A percentile compares a stretch with the other conserved stretches of the same genome.
Evolutionary conservation across 2,329 filamentous ascomycete species (phyloP).

Genomic region (Cucurbitaria berberidis): DNA sequence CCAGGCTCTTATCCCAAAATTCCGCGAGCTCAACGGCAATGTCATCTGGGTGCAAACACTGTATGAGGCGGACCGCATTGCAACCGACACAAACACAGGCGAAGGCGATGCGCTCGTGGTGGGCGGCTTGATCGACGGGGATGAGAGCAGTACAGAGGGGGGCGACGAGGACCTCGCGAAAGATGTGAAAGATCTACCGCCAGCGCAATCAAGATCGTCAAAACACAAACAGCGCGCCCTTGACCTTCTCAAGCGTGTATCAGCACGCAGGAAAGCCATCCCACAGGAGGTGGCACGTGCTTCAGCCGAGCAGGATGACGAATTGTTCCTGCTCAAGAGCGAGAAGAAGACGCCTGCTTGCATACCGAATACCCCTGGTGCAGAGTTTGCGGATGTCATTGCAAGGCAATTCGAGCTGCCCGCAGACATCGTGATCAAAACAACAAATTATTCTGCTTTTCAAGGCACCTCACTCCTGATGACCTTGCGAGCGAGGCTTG

Average conservation of each 20-base stretch:
- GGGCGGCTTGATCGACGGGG: slow-evolving; percentile 45
- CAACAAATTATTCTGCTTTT: slow-evolving; percentile 89
- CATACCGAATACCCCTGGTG: slow-evolving; percentile 52
- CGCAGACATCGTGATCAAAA: slow-evolving; percentile 65
- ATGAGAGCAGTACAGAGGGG: slow-evolving; percentile 42
- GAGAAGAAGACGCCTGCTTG: slow-evolving; percentile 51
- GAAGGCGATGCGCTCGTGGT: slow-evolving; percentile 55
- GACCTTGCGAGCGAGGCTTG: slow-evolving; percentile 80
- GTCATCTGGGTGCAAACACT: slow-evolving; percentile 86
- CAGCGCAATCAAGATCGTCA: slow-evolving; percentile 41
- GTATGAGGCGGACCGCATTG: slow-evolving; percentile 68
- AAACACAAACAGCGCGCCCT: slow-evolving; percentile 46
- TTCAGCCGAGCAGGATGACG: slow-evolving; percentile 51
- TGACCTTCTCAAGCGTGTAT: slow-evolving; percentile 47
- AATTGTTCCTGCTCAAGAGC: slow-evolving; percentile 53
- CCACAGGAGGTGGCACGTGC: slow-evolving; percentile 37
- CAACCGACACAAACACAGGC: slow-evolving; percentile 57
- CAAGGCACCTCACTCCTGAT: slow-evolving; percentile 74
- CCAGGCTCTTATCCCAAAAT: slow-evolving; percentile 69
- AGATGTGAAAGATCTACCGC: slow-evolving; percentile 30
- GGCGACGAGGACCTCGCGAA: slow-evolving; percentile 39
- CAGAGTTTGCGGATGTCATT: slow-evolving; percentile 59
- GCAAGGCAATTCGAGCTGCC: slow-evolving; percentile 56
- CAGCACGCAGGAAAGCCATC: slow-evolving; percentile 35
- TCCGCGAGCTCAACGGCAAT: slow-evolving; percentile 70